Evolutionary conservation across 2,329 filamentous ascomycete genomes (phyloP).

Genomic region (Monosporascus sp.): DNA sequence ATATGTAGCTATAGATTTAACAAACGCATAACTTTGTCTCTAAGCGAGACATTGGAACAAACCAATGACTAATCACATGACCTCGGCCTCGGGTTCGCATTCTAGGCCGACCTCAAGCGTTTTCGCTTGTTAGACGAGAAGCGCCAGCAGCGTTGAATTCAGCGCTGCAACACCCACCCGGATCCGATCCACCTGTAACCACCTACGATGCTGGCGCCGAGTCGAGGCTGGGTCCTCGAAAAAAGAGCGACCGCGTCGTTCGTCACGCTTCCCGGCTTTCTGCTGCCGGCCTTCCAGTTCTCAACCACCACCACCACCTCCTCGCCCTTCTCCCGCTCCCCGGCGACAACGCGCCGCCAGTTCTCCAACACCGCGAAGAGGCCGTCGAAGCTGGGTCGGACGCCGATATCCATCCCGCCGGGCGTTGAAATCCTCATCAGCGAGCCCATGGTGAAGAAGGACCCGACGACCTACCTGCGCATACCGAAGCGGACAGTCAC

Average conservation of each 20-base stretch:
- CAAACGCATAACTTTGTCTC: not conserved
- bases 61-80: not conserved
- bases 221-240: slow-evolving; percentile 56
- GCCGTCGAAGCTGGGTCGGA: slow-evolving; percentile 80
- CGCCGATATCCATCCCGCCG: slow-evolving; percentile 73
- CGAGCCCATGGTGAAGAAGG: slow-evolving; percentile 50
- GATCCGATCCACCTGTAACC: slow-evolving; percentile 13
- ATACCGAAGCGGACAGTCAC: slow-evolving; percentile 64
- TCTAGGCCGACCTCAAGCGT: not conserved
- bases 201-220: slow-evolving; percentile 58
- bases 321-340: slow-evolving; percentile 16
- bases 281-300: slow-evolving; percentile 65
- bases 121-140: not conserved
- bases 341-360: slow-evolving; percentile 34
- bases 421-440: slow-evolving; percentile 74
- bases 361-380: slow-evolving; percentile 69
- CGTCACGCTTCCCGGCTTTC: slow-evolving; percentile 63
- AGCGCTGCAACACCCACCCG: slow-evolving; percentile 4
- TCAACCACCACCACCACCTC: slow-evolving; percentile 8
- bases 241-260: slow-evolving; percentile 44
- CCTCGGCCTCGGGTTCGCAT: not conserved
- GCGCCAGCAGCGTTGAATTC: not conserved
- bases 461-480: slow-evolving; percentile 55
- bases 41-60: not conserved
- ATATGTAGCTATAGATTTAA: not conserved